Evolutionary conservation across 1,139 yeast genomes (phyloP), one percentile per base, ranked within the genome.

Genomic region (Starmera stellimalicola): DNA sequence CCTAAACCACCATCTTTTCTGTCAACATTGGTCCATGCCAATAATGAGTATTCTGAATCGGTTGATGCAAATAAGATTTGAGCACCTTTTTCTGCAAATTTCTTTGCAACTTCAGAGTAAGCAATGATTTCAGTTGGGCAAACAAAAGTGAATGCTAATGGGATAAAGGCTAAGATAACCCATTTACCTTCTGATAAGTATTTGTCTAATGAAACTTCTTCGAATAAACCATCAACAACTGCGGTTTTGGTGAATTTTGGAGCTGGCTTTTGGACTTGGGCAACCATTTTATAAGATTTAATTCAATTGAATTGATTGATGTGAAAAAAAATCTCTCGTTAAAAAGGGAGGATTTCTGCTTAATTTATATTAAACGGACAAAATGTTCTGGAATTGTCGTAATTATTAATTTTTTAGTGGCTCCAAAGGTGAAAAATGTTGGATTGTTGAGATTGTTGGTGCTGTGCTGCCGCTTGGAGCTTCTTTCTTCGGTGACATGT

Each of bases 61-160:
- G 96, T 88, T 43, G 97, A 88, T 50, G 97, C 96, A 52, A 91
- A 87, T 60, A 91, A 75, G 37, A 91, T 79, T 68, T 85, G 83
- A 50, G 87, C 77, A 55, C 78, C 91, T 63, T 85, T 81, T 50
- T 76, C 94, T 51, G 80, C 65, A 68, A 91, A 91, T 72, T 80
- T 77, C 72, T 80, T 76, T 52, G 76, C 81, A 50, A 95, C 95
- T 53, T 88, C 95, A 45, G 95, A 83, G 80, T 85, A 91, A 54
- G 97, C 97, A 66, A 91, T 79, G 70, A 88, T 87, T 73, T 88
- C 97, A 48, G 97, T 91, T 62, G 97, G 98, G 69, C 98, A 91
- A 48, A 91, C 97, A 54, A 91, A 91, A 45, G 98, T 91, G 87
- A 91, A 91, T 37, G 97, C 97, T 74, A 88, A 73, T 65, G 98